These are phyloP conservation scores for Saccharomyces pastorianus DNA, from an alignment of 1,139 yeast species.

Conservation along the genomic window DNA sequence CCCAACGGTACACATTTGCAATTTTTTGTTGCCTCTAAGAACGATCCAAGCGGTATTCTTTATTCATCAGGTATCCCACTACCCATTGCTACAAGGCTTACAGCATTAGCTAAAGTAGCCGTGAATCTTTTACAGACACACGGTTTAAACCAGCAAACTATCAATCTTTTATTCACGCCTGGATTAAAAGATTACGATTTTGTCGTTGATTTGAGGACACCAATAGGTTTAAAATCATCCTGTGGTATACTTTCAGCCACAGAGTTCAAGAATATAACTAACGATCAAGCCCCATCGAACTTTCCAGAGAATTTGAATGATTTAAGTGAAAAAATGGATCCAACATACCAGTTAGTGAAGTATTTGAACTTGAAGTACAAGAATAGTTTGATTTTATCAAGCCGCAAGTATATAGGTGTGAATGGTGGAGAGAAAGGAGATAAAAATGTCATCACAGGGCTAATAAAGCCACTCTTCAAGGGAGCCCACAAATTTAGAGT, in stretches of 20 bases:
- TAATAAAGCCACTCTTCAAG: constrained; percentile 60
- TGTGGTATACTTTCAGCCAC: constrained; percentile 51
- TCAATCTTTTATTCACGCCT: constrained; percentile 63
- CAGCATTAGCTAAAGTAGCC: constrained; percentile 80
- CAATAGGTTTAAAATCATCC: constrained; percentile 37
- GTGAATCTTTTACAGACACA: constrained; percentile 41
- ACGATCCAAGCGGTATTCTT: constrained; percentile 73
- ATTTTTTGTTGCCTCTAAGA: constrained; percentile 71
- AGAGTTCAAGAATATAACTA: constrained; percentile 58
- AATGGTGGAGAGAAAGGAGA: constrained; percentile 38
- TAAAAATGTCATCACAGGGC: constrained; percentile 59
- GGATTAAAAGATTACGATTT: constrained; percentile 81
- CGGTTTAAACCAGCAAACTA: constrained; percentile 40
- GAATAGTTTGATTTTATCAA: constrained; percentile 53
- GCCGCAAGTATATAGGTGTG: constrained; percentile 44
- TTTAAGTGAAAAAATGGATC: constrained; percentile 42
- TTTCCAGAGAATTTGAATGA: constrained; percentile 31
- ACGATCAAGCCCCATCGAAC: constrained; percentile 18
- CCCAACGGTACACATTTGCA: constrained; percentile 77
- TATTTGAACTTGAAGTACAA: constrained; percentile 49
- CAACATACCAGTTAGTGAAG: constrained; percentile 44
- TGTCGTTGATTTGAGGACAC: constrained; percentile 50
- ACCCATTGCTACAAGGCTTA: constrained; percentile 78
- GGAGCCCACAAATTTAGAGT: constrained; percentile 62
- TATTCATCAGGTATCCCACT: constrained; percentile 70